A percentile compares a stretch with the other conserved stretches of the same genome.
These are phyloP conservation scores for Ambrosiella xylebori DNA, from an alignment of 2,329 filamentous ascomycete species.

Conservation along the genomic window DNA sequence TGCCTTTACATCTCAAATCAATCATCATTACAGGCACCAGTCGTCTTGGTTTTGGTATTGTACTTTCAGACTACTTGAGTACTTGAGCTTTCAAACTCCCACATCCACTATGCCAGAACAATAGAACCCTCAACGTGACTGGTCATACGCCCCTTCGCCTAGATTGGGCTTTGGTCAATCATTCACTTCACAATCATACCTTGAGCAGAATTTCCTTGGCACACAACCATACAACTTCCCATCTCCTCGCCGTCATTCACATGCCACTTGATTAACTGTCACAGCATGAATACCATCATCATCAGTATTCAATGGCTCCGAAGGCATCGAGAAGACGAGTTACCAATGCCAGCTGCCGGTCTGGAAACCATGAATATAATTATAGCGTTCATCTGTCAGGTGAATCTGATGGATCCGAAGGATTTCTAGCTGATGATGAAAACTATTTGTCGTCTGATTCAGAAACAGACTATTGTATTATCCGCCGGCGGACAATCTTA, in stretches of 20 bases:
- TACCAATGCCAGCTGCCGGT: too few relatives aligned
- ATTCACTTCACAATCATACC: slow-evolving; percentile 8
- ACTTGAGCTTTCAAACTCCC: too few relatives aligned
- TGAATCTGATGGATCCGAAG: background rate
- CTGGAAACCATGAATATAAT: background rate
- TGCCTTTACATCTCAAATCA: background rate
- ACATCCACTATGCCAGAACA: too few relatives aligned
- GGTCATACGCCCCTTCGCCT: slow-evolving; percentile 7
- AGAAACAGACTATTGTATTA: background rate
- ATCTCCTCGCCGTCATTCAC: slow-evolving; percentile 5
- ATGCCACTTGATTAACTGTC: slow-evolving; percentile 2
- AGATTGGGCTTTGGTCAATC: slow-evolving; percentile 14
- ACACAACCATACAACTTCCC: background rate
- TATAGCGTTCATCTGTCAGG: slow-evolving; percentile 1
- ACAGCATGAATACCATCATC: slow-evolving; percentile 2
- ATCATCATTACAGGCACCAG: too few relatives aligned
- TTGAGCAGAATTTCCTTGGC: slow-evolving; percentile 1
- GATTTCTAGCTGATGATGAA: background rate
- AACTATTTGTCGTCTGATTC: background rate
- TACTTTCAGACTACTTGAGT: background rate
- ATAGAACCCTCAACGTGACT: background rate
- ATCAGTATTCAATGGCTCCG: background rate
- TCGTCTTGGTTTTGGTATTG: background rate
- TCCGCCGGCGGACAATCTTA: background rate
- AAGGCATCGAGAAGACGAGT: background rate